Evolutionary conservation across 495 filamentous ascomycete species (phyloP).

Genomic region (Venustampulla echinocandica): DNA sequence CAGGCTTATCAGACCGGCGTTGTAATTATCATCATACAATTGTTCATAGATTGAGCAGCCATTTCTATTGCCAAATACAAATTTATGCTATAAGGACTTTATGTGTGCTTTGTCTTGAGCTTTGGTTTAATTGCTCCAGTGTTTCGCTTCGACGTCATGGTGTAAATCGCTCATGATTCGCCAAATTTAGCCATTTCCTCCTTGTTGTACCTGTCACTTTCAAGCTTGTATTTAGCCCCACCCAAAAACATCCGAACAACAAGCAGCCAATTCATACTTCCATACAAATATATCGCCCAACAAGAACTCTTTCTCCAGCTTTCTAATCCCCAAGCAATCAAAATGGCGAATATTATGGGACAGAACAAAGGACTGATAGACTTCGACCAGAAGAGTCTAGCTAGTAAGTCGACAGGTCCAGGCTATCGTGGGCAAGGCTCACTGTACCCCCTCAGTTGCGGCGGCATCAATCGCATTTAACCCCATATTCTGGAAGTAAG

Average conservation of each 20-base stretch:
- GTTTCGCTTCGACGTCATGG: slow-evolving; percentile 12
- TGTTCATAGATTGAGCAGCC: neutral
- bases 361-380: slow-evolving; percentile 44
- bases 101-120: neutral
- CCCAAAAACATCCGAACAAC: slow-evolving; percentile 2
- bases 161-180: slow-evolving; percentile 11
- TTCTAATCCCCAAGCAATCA: slow-evolving; percentile 1
- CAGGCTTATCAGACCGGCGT: neutral
- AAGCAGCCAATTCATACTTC: neutral
- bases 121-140: too few relatives aligned
- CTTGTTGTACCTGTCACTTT: too few relatives aligned
- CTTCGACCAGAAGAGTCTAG: slow-evolving; percentile 54
- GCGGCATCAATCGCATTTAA: slow-evolving; percentile 63
- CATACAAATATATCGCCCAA: neutral
- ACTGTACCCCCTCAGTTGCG: slow-evolving; percentile 43
- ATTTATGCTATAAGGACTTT: too few relatives aligned
- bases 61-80: neutral
- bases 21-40: neutral
- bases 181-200: neutral
- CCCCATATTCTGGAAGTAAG: slow-evolving; percentile 75
- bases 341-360: slow-evolving; percentile 27
- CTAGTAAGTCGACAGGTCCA: slow-evolving; percentile 36
- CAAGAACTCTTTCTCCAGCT: neutral
- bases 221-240: too few relatives aligned
- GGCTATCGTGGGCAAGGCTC: neutral